phyloP scores from a whole-genome alignment of 106 monocot species.

The Agapanthus africanus region DNA sequence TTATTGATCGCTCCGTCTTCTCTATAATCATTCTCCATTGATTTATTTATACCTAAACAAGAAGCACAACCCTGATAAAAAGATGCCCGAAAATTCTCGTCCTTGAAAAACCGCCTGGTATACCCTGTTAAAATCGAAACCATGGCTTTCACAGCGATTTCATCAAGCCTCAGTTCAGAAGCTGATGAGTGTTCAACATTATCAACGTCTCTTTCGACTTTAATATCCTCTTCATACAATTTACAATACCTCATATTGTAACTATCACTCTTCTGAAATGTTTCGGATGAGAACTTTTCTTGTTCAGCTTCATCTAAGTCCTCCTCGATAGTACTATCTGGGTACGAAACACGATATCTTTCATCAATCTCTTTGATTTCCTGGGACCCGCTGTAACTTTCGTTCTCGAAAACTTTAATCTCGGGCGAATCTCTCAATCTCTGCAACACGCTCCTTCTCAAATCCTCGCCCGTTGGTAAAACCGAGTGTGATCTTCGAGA shows the following conservation, averaged over 20 bases:
- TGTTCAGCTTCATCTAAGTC: neutral
- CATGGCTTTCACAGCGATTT: slow-evolving; percentile 27
- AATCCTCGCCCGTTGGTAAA: neutral
- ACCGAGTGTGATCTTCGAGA: neutral
- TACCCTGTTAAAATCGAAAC: slow-evolving; percentile 32
- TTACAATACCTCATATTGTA: slow-evolving; percentile 5
- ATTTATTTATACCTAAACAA: slow-evolving; percentile 15
- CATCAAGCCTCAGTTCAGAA: slow-evolving; percentile 17
- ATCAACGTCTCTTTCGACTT: slow-evolving; percentile 2
- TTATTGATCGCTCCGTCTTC: slow-evolving; percentile 22
- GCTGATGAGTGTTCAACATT: neutral
- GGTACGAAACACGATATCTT: slow-evolving; percentile 6
- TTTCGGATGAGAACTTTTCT: neutral
- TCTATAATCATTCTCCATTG: neutral
- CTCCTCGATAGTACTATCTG: neutral
- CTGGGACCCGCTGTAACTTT: slow-evolving; percentile 2
- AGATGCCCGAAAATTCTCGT: slow-evolving; percentile 34
- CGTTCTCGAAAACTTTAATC: neutral
- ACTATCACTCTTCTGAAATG: neutral
- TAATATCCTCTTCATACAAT: slow-evolving; percentile 9
- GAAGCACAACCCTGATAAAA: slow-evolving; percentile 22
- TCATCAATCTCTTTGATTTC: neutral
- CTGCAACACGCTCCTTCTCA: slow-evolving; percentile 4
- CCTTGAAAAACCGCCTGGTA: slow-evolving; percentile 21
- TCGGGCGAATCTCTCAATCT: neutral